phyloP scores from a whole-genome alignment of 208 protist species.

The Leishmania martiniquensis region DNA sequence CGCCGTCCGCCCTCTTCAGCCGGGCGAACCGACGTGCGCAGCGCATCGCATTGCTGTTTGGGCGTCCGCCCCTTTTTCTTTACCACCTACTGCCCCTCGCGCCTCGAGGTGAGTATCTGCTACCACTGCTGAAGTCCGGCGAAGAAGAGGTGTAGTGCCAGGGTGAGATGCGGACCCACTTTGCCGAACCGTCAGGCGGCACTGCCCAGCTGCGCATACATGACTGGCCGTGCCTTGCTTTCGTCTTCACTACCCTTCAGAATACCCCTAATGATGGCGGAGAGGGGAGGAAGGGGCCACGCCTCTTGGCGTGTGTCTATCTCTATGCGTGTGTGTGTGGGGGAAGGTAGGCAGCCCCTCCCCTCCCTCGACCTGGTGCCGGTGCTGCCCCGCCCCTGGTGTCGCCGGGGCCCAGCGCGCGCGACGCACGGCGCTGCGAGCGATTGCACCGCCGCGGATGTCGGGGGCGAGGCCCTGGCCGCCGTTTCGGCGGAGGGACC shows the following conservation, averaged over 20 bases:
- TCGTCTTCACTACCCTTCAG: too few relatives aligned
- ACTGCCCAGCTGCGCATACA: neutral
- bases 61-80: constrained; percentile 5
- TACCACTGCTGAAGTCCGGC: neutral
- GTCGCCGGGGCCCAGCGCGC: too few relatives aligned
- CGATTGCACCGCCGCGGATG: neutral
- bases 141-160: neutral
- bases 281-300: too few relatives aligned
- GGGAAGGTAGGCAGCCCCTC: neutral
- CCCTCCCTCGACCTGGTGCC: neutral
- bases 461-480: neutral
- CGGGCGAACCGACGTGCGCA: constrained; percentile 17
- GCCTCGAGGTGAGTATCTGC: neutral
- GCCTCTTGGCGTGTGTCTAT: too few relatives aligned
- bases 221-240: too few relatives aligned
- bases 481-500: neutral
- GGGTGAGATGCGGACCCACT: neutral
- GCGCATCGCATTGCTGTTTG: constrained; percentile 34
- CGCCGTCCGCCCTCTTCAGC: neutral
- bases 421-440: neutral
- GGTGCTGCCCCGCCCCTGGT: neutral
- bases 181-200: neutral
- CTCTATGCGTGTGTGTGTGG: neutral
- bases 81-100: constrained; percentile 29
- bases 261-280: too few relatives aligned